Evolutionary conservation across 1,284 basidiomycete genomes (phyloP), one percentile per base, ranked within the genome.

Genomic region (Nidula niveotomentosa): DNA sequence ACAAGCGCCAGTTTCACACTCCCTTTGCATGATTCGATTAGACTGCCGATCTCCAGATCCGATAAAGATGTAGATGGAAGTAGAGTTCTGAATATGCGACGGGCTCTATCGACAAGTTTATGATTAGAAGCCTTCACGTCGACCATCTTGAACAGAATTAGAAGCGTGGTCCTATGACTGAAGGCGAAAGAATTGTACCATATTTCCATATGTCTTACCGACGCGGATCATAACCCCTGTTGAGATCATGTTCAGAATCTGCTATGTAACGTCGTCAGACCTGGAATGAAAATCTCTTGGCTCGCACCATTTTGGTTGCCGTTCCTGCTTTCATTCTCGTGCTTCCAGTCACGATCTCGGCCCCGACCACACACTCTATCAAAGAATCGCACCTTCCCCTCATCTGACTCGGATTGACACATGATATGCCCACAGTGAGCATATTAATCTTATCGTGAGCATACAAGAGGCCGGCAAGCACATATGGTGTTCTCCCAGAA

Each of bases 191-290:
- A 37, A 12, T 59, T 65, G 36, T 51, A 69, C 70, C 45, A 70
- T 45, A 53, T 70, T 72, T 6, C 69, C 67, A 53, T 66, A 68
- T 0, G 68, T 72, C 55, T 69, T 69, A 7, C 70, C 69, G 30
- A 70, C 59, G 45, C 66, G 64, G 45, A 70, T 64, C 60, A 70
- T 68, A 0, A 69, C 57, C 0, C 66, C 65, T 4, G 69, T 71
- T 12, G 68, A 70, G 15, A 71, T 67, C 68, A 71, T 70, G 49
- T 71, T 72, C 50, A 72, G 45, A 23, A 69, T 65, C 68, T 70
- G 37, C 3, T 5, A 30, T 30, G 5, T 30, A 30, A 30, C 30
- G 6, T 30, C 30, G 30, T 30, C 30, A 30, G 30, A 6, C 30
- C 6, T 6, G 30, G 30, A 30, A 30, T 30, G 30, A 30, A 30